Percentiles rank a stretch among this genome's conserved stretches.
Conservation (phyloP, 148 eudicot genomes). For the Cornus suecica region DNA sequence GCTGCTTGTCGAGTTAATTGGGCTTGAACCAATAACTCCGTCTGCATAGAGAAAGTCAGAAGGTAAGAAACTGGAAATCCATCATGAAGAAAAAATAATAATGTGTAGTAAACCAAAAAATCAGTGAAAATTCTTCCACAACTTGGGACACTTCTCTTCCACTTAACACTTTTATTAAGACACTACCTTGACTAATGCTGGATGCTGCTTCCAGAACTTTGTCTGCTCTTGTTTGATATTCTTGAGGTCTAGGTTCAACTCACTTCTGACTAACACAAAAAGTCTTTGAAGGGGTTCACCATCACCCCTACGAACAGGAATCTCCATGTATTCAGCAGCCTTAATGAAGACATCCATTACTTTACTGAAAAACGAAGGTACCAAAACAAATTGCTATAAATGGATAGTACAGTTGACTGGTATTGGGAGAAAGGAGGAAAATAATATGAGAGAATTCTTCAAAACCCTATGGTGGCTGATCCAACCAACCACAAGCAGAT, state of each 20-base stretch:
- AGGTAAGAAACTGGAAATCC: slow-evolving; percentile 1
- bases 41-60: slow-evolving; percentile 41
- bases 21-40: slow-evolving; percentile 88
- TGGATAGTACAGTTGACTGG: not conserved
- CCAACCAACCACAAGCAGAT: not conserved
- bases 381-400: not conserved
- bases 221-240: slow-evolving; percentile 93
- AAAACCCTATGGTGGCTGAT: not conserved
- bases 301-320: slow-evolving; percentile 85
- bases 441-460: not conserved
- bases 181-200: slow-evolving; percentile 80
- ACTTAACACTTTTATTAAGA: not conserved
- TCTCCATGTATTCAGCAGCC: slow-evolving; percentile 90
- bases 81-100: not conserved
- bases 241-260: slow-evolving; percentile 82
- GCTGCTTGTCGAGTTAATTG: slow-evolving; percentile 70
- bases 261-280: slow-evolving; percentile 78
- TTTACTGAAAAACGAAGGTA: slow-evolving; percentile 49
- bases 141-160: not conserved
- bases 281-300: slow-evolving; percentile 85
- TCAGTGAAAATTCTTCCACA: not conserved
- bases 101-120: not conserved
- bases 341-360: slow-evolving; percentile 88
- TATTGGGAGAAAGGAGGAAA: slow-evolving; percentile 7
- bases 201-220: slow-evolving; percentile 99